Percentiles rank a stretch among this genome's conserved stretches.
These are phyloP conservation scores for Emergomyces africanus DNA, from an alignment of 2,329 filamentous ascomycete genomes.

Conservation along the genomic window DNA sequence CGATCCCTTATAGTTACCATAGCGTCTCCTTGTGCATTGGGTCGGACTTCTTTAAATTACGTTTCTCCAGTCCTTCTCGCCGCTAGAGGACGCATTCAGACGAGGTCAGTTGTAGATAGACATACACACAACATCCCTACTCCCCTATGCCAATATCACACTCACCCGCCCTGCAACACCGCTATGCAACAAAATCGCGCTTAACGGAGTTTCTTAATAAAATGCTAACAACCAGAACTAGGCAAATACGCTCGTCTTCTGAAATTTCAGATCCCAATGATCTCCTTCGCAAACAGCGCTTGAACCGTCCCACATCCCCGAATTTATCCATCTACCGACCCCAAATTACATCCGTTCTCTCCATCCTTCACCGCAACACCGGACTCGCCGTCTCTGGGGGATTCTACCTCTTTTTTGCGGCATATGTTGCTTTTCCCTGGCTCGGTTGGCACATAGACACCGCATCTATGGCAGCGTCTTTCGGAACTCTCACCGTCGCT, in stretches of 20 bases:
- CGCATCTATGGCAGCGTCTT: conserved; percentile 48
- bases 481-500: conserved; percentile 47
- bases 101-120: neutral
- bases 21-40: neutral
- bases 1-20: neutral
- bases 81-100: neutral
- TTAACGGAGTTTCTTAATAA: neutral
- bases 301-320: conserved; percentile 66
- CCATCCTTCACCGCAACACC: conserved; percentile 68
- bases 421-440: conserved; percentile 68
- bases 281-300: conserved; percentile 67
- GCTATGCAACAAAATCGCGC: neutral
- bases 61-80: neutral
- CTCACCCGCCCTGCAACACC: neutral
- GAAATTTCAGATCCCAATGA: neutral
- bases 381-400: conserved; percentile 56
- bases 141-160: neutral
- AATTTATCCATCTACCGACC: conserved; percentile 77
- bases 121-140: neutral
- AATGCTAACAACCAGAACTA: neutral
- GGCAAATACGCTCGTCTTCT: neutral
- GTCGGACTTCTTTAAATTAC: neutral
- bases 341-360: conserved; percentile 71
- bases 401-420: conserved; percentile 66
- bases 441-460: conserved; percentile 58